Evolutionary conservation across 192 early-diverging fungal species (phyloP), one percentile per base, ranked within the genome.

Genomic region (Podila epigama): DNA sequence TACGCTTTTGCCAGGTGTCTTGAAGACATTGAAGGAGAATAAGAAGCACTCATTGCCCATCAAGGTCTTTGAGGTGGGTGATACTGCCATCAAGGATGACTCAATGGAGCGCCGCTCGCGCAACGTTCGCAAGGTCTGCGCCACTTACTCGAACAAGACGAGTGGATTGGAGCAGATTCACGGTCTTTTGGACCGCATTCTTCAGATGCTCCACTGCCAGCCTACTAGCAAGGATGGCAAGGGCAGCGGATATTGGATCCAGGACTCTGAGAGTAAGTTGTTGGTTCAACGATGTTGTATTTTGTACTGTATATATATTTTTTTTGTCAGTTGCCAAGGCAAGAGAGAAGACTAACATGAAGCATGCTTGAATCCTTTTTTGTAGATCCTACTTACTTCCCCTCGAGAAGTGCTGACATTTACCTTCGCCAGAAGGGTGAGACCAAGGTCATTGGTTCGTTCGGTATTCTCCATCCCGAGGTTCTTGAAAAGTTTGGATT

Each of bases 21-120:
- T 99, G 60, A 99, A 99, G 89, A 97, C 97, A 0, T 67, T 98
- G 51, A 86, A 88, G 71, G 86, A 86, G 56, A 94, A 95, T 82
- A 96, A 92, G 85, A 93, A 90, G 78, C 88, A 94, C 59, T 82
- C 96, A 5, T 85, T 97, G 39, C 98, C 98, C 9, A 82, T 97
- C 83, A 94, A 93, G 81, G 75, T 98, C 64, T 99, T 99, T 75
- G 98, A 99, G 79, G 95, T 98, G 34, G 94, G 94, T 32, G 97
- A 99, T 61, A 89, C 97, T 31, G 93, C 93, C 20, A 81, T 96
- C 70, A 95, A 97, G 84, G 94, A 97, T 80, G 89, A 95, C 22
- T 78, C 86, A 10, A 63, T 75, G 50, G 95, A 95, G 69, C 85
- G 94, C 60, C 83, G 91, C n/a, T 88, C 93, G 5, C 81, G 92